Percentiles rank a stretch among this genome's conserved stretches.
Conservation (phyloP, 2,329 filamentous ascomycete genomes). For the Aspergillus oerlinghausenensis region DNA sequence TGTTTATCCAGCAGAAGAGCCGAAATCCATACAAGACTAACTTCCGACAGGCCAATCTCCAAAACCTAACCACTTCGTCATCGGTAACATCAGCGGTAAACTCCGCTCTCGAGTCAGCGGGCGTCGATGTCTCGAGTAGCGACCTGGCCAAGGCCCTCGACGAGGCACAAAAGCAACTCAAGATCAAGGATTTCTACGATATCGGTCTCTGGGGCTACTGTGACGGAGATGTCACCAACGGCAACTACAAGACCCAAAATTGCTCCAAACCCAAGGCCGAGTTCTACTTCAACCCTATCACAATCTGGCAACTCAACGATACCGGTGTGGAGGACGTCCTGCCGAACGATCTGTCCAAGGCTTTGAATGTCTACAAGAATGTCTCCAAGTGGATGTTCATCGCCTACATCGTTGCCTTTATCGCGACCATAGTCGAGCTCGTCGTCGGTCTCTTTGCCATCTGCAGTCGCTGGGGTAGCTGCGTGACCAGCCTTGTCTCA, state of each 20-base stretch:
- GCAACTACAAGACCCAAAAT: slow-evolving; percentile 47
- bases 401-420: slow-evolving; percentile 69
- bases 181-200: slow-evolving; percentile 72
- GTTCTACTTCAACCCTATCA: slow-evolving; percentile 71
- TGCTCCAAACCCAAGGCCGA: slow-evolving; percentile 70
- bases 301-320: slow-evolving; percentile 59
- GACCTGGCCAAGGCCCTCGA: slow-evolving; percentile 36
- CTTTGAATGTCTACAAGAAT: slow-evolving; percentile 67
- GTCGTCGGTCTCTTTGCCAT: slow-evolving; percentile 75
- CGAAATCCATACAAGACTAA: slow-evolving; percentile 4
- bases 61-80: slow-evolving; percentile 53
- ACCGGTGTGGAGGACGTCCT: slow-evolving; percentile 57
- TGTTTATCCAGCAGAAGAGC: slow-evolving; percentile 10
- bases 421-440: slow-evolving; percentile 66
- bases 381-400: slow-evolving; percentile 80
- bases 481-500: slow-evolving; percentile 74
- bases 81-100: slow-evolving; percentile 27
- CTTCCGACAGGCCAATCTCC: slow-evolving; percentile 50
- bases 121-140: slow-evolving; percentile 33
- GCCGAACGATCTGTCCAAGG: slow-evolving; percentile 61
- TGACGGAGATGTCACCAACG: slow-evolving; percentile 53
- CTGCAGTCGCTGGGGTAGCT: slow-evolving; percentile 76
- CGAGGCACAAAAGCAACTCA: slow-evolving; percentile 43
- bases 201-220: slow-evolving; percentile 88
- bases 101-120: slow-evolving; percentile 29